phyloP scores from a whole-genome alignment of 495 filamentous ascomycete species.

The Aspergillus avenaceus region DNA sequence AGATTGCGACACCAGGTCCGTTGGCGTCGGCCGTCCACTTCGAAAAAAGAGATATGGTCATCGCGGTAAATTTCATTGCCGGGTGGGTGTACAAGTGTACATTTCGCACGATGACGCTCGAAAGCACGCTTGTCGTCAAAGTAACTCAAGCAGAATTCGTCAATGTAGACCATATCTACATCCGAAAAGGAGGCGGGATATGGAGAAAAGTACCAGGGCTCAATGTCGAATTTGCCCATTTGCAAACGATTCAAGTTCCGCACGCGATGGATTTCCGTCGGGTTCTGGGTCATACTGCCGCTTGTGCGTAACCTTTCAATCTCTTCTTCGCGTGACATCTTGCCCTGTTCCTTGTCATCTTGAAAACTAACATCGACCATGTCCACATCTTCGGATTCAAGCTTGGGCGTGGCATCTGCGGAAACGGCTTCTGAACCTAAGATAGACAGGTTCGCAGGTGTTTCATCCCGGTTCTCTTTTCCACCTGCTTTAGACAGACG shows the following conservation, averaged over 20 bases:
- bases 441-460: constrained; percentile 31
- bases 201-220: constrained; percentile 98
- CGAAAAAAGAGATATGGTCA: constrained; percentile 90
- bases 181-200: constrained; percentile 87
- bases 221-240: constrained; percentile 87
- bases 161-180: constrained; percentile 87
- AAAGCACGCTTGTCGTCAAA: constrained; percentile 77
- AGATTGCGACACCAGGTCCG: constrained; percentile 96
- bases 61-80: constrained; percentile 99
- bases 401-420: constrained; percentile 49
- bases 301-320: constrained; percentile 91
- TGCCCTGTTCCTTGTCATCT: constrained; percentile 40
- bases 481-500: constrained; percentile 56
- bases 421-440: constrained; percentile 49
- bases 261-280: constrained; percentile 92
- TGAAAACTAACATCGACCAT: constrained; percentile 57
- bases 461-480: constrained; percentile 55
- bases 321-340: constrained; percentile 83
- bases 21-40: constrained; percentile 94
- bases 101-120: constrained; percentile 80
- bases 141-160: constrained; percentile 94
- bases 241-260: constrained; percentile 89
- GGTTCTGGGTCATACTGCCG: constrained; percentile 98
- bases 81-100: constrained; percentile 85
- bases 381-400: constrained; percentile 58